Conservation (phyloP, 2,329 filamentous ascomycete genomes). For the Dendrostoma leiphaemia region DNA sequence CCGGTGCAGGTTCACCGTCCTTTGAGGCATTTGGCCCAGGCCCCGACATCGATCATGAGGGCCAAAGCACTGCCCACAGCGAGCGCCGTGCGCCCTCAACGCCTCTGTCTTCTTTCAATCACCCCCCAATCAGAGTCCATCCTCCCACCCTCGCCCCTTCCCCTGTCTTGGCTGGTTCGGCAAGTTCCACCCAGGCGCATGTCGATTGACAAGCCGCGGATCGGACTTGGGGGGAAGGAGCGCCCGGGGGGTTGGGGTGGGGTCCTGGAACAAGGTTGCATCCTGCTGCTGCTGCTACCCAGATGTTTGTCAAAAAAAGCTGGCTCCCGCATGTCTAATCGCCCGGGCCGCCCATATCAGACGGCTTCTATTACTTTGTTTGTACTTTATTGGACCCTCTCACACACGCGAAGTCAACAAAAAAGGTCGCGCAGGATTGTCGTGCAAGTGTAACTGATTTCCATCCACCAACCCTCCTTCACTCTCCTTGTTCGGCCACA, state of each 20-base stretch:
- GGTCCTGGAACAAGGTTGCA: conserved; percentile 10
- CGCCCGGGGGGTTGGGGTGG: background rate
- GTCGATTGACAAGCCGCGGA: conserved; percentile 7
- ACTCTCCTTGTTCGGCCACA: too few relatives aligned
- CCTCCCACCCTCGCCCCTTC: background rate
- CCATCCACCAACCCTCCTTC: background rate
- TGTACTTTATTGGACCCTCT: too few relatives aligned
- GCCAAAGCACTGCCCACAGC: conserved; percentile 44
- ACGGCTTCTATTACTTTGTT: background rate
- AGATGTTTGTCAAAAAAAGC: conserved; percentile 7
- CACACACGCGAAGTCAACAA: too few relatives aligned
- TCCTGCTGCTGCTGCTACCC: conserved; percentile 10
- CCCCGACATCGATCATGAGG: conserved; percentile 39
- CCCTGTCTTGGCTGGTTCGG: background rate
- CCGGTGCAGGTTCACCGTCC: too few relatives aligned
- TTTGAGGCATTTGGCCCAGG: conserved; percentile 39
- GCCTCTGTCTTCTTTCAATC: too few relatives aligned
- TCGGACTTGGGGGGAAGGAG: background rate
- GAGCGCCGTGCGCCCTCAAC: conserved; percentile 44
- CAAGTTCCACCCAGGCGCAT: background rate
- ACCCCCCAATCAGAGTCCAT: too few relatives aligned
- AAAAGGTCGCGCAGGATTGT: too few relatives aligned
- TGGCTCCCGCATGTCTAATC: background rate
- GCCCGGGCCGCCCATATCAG: background rate
- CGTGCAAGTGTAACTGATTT: background rate